These are phyloP conservation scores for Citrullus amarus DNA, from an alignment of 306 rosid species.

Conservation along the genomic window DNA sequence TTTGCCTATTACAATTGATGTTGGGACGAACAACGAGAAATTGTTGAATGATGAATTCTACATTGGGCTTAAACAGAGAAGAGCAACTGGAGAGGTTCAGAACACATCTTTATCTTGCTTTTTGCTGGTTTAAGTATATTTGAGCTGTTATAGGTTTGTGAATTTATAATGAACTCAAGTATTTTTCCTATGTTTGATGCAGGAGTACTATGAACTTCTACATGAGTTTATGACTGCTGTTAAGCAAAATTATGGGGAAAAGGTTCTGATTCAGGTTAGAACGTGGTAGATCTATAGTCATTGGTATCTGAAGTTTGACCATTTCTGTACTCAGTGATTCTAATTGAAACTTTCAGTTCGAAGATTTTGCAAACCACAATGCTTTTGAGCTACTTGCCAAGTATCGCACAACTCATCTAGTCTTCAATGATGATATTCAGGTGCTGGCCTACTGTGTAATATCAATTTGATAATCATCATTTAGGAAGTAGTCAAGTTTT, in stretches of 20 bases:
- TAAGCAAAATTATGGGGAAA: conserved; percentile 96
- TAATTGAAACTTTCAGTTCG: conserved; percentile 52
- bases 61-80: conserved; percentile 83
- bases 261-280: conserved; percentile 71
- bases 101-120: conserved; percentile 3
- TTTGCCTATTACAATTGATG: conserved; percentile 88
- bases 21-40: conserved; percentile 89
- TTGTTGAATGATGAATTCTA: conserved; percentile 81
- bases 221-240: conserved; percentile 89
- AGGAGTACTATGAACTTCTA: conserved; percentile 82
- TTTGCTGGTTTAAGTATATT: conserved; percentile 8
- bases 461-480: neutral
- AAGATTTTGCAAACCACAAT: conserved; percentile 99
- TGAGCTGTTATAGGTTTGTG: neutral
- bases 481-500: neutral
- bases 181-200: conserved; percentile 16
- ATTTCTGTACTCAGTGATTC: conserved; percentile 14
- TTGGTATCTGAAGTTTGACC: neutral
- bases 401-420: conserved; percentile 70
- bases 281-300: conserved; percentile 11
- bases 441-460: conserved; percentile 15
- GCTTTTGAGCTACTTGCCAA: conserved; percentile 87
- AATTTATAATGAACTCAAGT: neutral
- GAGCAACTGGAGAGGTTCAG: conserved; percentile 86
- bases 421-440: conserved; percentile 97